Base-by-base conservation (phyloP, 1,139 yeast species). In the Casaregolazyma lundiana region DNA sequence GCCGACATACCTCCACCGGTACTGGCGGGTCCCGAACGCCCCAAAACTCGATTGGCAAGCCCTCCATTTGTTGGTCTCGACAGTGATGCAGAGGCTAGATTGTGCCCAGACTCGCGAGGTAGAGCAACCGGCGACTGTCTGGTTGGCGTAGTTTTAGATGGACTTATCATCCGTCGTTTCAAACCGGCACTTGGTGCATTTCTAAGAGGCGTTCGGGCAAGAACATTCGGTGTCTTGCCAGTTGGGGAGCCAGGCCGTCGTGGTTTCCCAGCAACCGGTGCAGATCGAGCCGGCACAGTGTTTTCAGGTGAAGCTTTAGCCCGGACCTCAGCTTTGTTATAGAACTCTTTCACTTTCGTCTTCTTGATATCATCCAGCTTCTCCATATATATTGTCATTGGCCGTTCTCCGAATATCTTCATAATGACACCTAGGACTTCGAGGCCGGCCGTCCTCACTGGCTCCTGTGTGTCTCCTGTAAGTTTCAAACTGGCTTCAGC, bases 401-500 rank as follows among this genome's bases (percentile, higher is more conserved):
- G 83, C 45, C 92, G 70, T 57, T 80, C 85, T 0, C 96, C 96
- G 5, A 80, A 75, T 15, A 89, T 76, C 63, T 86, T 87, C 85
- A 87, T 84, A 49, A 90, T 67, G 0, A 85, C 80, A 4, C 97
- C 97, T 40, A 89, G 76, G 59, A 83, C 73, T 59, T 84, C 89
- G 35, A 90, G 83, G 0, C 92, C 84, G 1, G 83, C 81, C 47
- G 82, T 78, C 61, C 98, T 77, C 1, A 88, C 83, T 1, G 94
- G 88, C 49, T 88, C 95, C 61, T 84, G 88, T 0, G 95, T 82
- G 54, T 92, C 98, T 45, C 78, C 72, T 35, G 89, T 75, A 16
- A 87, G 69, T 58, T 83, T 84, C 6, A 76, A 72, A 2, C 79
- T 77, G 1, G 67, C 64, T 1, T 70, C 76, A 71, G 81, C 77